Evolutionary conservation across 2,329 filamentous ascomycete species (phyloP).

Genomic region (Aspergillus sp.): DNA sequence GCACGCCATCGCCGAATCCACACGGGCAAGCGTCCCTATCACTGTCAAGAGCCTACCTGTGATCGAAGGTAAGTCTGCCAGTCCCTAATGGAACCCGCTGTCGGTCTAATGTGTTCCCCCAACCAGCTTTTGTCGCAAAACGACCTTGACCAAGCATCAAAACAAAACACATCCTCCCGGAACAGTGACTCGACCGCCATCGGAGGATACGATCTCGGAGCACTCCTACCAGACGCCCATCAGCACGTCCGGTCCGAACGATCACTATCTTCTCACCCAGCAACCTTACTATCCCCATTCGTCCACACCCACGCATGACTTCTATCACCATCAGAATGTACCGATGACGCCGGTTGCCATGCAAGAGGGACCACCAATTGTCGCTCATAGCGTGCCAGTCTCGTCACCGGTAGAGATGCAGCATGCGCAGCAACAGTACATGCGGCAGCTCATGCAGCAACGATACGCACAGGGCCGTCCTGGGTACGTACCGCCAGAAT

Average conservation of each 20-base stretch:
- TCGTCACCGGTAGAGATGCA: slow-evolving; percentile 30
- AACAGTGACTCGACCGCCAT: slow-evolving; percentile 33
- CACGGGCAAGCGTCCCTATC: slow-evolving; percentile 42
- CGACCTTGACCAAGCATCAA: slow-evolving; percentile 42
- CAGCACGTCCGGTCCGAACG: slow-evolving; percentile 30
- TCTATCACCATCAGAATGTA: slow-evolving; percentile 35
- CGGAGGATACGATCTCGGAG: slow-evolving; percentile 38
- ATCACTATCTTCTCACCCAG: slow-evolving; percentile 37
- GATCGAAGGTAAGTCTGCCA: slow-evolving; percentile 34
- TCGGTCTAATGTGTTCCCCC: neutral
- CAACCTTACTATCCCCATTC: slow-evolving; percentile 36
- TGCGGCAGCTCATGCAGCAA: slow-evolving; percentile 35
- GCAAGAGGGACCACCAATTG: slow-evolving; percentile 30
- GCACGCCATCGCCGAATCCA: slow-evolving; percentile 42
- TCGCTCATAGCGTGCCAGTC: slow-evolving; percentile 31
- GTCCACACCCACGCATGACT: slow-evolving; percentile 36
- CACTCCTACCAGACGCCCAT: slow-evolving; percentile 35
- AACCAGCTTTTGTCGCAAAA: slow-evolving; percentile 41
- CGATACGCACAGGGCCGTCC: slow-evolving; percentile 32
- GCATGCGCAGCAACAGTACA: slow-evolving; percentile 32
- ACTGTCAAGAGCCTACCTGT: slow-evolving; percentile 41
- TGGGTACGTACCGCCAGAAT: slow-evolving; percentile 33
- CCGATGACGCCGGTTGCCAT: slow-evolving; percentile 32
- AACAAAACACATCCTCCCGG: slow-evolving; percentile 39
- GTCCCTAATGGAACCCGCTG: neutral